Percentiles rank a stretch among this genome's conserved stretches.
Conservation (phyloP, 805 yeast genomes). For the Ogataea haglerorum region DNA sequence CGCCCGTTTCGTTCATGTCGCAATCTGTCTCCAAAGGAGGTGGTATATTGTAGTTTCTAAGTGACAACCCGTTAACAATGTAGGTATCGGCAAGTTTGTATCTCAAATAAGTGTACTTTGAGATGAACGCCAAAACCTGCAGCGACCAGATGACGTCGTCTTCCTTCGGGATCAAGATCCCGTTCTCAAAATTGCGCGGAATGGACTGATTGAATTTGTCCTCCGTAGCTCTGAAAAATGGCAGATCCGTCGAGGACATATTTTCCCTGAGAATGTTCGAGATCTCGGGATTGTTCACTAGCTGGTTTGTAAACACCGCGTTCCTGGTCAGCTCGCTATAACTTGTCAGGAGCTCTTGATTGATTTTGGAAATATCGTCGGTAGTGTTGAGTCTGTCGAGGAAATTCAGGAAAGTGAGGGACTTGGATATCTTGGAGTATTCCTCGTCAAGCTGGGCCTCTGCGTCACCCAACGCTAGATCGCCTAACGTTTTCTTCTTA, state of each 20-base stretch:
- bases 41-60: slow-evolving; percentile 37
- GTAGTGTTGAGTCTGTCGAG: slow-evolving; percentile 27
- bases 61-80: slow-evolving; percentile 66
- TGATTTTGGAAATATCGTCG: slow-evolving; percentile 21
- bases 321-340: slow-evolving; percentile 26
- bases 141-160: slow-evolving; percentile 94
- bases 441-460: slow-evolving; percentile 23
- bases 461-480: slow-evolving; percentile 3
- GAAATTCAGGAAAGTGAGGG: slow-evolving; percentile 28
- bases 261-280: slow-evolving; percentile 29
- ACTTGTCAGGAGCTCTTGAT: slow-evolving; percentile 20
- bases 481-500: slow-evolving; percentile 4
- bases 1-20: slow-evolving; percentile 25
- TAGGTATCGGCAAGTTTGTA: slow-evolving; percentile 71
- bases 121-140: slow-evolving; percentile 87
- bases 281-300: slow-evolving; percentile 26
- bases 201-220: slow-evolving; percentile 27
- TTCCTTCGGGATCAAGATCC: slow-evolving; percentile 81
- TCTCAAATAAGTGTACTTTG: slow-evolving; percentile 82
- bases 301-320: slow-evolving; percentile 25
- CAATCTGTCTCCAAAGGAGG: slow-evolving; percentile 32
- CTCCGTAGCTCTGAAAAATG: slow-evolving; percentile 20
- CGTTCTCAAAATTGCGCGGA: slow-evolving; percentile 58
- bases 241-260: slow-evolving; percentile 16
- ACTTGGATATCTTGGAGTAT: slow-evolving; percentile 24